These are phyloP conservation scores for Aquilaria sinensis DNA, from an alignment of 345 rosid species.

Conservation along the genomic window DNA sequence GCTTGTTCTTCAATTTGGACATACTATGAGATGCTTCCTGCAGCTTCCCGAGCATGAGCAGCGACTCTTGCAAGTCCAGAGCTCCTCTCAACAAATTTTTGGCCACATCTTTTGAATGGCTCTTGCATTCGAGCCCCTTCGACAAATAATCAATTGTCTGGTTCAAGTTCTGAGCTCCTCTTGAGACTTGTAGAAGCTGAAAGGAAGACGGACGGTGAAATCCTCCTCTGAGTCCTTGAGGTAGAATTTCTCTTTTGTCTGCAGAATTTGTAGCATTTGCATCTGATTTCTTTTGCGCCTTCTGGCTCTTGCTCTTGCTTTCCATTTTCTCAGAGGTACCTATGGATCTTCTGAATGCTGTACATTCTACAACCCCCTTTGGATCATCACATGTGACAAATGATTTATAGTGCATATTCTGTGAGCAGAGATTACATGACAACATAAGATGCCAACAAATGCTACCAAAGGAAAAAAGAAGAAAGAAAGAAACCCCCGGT, in stretches of 20 bases:
- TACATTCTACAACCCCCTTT: conserved; percentile 75
- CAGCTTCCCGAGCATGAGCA: conserved; percentile 63
- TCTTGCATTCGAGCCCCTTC: conserved; percentile 31
- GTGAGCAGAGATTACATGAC: conserved; percentile 12
- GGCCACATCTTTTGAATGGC: conserved; percentile 50
- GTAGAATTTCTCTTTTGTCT: conserved; percentile 23
- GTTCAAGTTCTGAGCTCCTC: conserved; percentile 80
- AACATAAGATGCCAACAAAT: conserved; percentile 20
- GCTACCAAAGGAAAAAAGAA: neutral
- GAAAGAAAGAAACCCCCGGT: too few relatives aligned
- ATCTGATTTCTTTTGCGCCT: conserved; percentile 19
- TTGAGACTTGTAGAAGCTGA: conserved; percentile 72
- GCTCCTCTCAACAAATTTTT: conserved; percentile 77
- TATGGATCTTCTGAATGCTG: conserved; percentile 62
- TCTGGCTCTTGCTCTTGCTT: conserved; percentile 22
- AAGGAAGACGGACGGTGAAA: conserved; percentile 33
- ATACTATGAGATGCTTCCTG: conserved; percentile 60
- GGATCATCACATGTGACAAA: conserved; percentile 87
- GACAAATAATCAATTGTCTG: conserved; percentile 61
- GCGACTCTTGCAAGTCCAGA: conserved; percentile 80
- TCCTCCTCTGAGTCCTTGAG: conserved; percentile 20
- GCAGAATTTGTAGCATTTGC: conserved; percentile 13
- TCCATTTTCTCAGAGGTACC: conserved; percentile 34
- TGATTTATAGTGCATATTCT: conserved; percentile 83
- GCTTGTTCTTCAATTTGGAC: conserved; percentile 45